A percentile compares a stretch with the other conserved stretches of the same genome.
These are phyloP conservation scores for Rachicladosporium sp. DNA, from an alignment of 2,329 filamentous ascomycete species.

Conservation along the genomic window DNA sequence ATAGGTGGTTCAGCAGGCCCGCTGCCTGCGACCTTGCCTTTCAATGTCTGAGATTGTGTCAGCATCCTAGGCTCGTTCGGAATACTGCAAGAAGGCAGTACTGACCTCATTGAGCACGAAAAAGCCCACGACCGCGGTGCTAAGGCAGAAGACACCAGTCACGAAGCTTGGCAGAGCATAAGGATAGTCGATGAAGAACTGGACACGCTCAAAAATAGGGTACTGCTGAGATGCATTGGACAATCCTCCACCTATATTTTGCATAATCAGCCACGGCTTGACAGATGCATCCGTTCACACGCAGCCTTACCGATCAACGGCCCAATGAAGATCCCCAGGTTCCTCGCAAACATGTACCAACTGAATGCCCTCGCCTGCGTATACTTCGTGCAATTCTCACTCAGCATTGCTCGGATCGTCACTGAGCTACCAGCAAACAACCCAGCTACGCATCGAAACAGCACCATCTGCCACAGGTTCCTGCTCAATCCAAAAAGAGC, in stretches of 20 bases:
- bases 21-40: slow-evolving; percentile 6
- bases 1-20: slow-evolving; percentile 21
- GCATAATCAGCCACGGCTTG: slow-evolving; percentile 5
- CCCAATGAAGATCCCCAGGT: slow-evolving; percentile 62
- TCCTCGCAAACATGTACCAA: slow-evolving; percentile 62
- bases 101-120: slow-evolving; percentile 1
- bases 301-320: slow-evolving; percentile 43
- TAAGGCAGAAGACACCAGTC: slow-evolving; percentile 42
- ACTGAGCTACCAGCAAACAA: slow-evolving; percentile 63
- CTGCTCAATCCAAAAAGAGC: slow-evolving; percentile 56
- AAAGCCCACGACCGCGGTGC: slow-evolving; percentile 3
- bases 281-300: neutral
- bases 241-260: slow-evolving; percentile 47
- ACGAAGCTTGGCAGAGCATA: slow-evolving; percentile 54
- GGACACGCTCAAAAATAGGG: slow-evolving; percentile 42
- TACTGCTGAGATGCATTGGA: slow-evolving; percentile 57
- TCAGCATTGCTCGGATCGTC: slow-evolving; percentile 65
- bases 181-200: slow-evolving; percentile 52
- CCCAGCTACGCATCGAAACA: slow-evolving; percentile 59
- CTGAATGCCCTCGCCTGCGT: slow-evolving; percentile 65
- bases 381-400: slow-evolving; percentile 55
- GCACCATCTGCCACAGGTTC: slow-evolving; percentile 60
- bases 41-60: slow-evolving; percentile 15
- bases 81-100: neutral
- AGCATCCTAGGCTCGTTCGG: no score